Conservation (phyloP, 2,329 filamentous ascomycete genomes). For the Fusarium neocosmosporiellum region DNA sequence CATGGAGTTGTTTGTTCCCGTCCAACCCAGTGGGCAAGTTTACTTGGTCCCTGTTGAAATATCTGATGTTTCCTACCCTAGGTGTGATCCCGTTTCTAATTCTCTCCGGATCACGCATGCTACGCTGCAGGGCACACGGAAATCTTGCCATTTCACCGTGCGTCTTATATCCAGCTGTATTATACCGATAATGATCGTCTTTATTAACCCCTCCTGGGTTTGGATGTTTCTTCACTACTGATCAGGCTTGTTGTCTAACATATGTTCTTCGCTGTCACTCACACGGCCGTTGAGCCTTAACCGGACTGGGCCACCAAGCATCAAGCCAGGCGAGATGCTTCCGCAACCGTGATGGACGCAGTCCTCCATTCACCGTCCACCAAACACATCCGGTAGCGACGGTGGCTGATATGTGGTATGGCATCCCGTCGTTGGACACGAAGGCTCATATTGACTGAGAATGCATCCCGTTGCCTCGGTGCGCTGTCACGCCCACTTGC, state of each 20-base stretch:
- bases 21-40: background rate
- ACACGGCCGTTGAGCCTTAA: background rate
- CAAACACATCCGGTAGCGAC: background rate
- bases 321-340: background rate
- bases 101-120: background rate
- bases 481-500: background rate
- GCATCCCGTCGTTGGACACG: background rate
- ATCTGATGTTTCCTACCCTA: background rate
- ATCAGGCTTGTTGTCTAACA: background rate
- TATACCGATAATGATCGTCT: background rate
- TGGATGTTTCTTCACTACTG: background rate
- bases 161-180: background rate
- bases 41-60: background rate
- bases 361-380: background rate
- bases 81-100: background rate
- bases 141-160: background rate
- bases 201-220: background rate
- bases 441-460: background rate
- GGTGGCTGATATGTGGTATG: background rate
- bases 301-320: background rate
- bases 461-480: background rate
- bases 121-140: background rate
- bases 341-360: background rate
- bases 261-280: background rate
- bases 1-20: background rate